Percentiles rank a stretch among this genome's conserved stretches.
These are phyloP conservation scores for Macrocybe gigantea DNA, from an alignment of 768 basidiomycete genomes.

Conservation along the genomic window DNA sequence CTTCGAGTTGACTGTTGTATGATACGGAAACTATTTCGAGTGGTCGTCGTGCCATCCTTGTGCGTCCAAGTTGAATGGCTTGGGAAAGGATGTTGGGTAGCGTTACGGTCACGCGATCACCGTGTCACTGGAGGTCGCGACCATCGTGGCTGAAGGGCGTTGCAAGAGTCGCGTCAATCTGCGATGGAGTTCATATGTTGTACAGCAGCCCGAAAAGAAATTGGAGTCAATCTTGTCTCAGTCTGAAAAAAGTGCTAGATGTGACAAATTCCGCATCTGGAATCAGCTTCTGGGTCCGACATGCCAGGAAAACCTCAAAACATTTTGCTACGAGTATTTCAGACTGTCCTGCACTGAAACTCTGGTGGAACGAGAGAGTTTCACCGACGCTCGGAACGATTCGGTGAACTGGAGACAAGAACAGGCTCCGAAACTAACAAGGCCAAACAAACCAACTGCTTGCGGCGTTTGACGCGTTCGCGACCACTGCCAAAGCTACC, in stretches of 20 bases:
- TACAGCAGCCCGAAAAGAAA: background rate
- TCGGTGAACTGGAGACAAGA: background rate
- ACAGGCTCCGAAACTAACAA: constrained; percentile 8
- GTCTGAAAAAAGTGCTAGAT: background rate
- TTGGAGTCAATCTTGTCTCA: background rate
- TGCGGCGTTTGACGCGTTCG: constrained; percentile 12
- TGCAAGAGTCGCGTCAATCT: constrained; percentile 1
- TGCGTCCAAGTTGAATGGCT: background rate
- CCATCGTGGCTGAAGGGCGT: background rate
- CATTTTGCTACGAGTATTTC: too few species aligned
- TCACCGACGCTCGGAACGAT: too few species aligned
- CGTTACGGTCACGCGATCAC: constrained; percentile 1
- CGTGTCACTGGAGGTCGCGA: background rate
- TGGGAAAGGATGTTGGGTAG: too few species aligned
- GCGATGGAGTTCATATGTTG: too few species aligned
- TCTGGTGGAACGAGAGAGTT: too few species aligned
- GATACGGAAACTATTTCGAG: constrained; percentile 1
- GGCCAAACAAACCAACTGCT: background rate
- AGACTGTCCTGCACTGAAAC: too few species aligned
- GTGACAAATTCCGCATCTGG: too few species aligned
- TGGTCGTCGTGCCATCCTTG: background rate
- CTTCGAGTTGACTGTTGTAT: constrained; percentile 4
- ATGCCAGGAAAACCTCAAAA: too few species aligned
- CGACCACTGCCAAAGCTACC: constrained; percentile 4
- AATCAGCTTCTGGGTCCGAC: too few species aligned